A percentile compares a stretch with the other conserved stretches of the same genome.
phyloP scores from a whole-genome alignment of 2,329 filamentous ascomycete genomes.

The Aspergillus pseudoglaucus region DNA sequence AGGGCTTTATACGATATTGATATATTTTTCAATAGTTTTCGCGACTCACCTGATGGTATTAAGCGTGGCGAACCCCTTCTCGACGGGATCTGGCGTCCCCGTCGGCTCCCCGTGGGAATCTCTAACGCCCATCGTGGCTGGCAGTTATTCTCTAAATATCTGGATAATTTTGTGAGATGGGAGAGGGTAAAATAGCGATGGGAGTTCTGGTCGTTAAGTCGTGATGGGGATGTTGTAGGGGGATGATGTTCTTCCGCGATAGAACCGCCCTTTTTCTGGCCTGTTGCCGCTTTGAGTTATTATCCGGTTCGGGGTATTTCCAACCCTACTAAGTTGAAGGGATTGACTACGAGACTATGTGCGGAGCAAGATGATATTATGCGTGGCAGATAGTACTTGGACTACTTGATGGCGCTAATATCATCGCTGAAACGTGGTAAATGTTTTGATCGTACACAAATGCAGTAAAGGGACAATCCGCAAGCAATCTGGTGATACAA shows the following conservation, averaged over 20 bases:
- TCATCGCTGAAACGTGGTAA: neutral
- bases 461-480: neutral
- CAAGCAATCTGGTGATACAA: neutral
- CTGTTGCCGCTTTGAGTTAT: constrained; percentile 3
- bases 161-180: neutral
- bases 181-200: constrained; percentile 7
- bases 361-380: neutral
- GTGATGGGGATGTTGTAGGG: constrained; percentile 3
- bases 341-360: neutral
- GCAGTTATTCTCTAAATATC: neutral
- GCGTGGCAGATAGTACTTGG: neutral
- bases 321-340: neutral
- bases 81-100: constrained; percentile 53
- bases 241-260: constrained; percentile 11
- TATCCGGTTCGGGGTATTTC: constrained; percentile 12
- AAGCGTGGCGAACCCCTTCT: constrained; percentile 77
- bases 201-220: constrained; percentile 2
- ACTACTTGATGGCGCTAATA: neutral
- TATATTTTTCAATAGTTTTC: constrained; percentile 2
- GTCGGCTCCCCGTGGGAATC: constrained; percentile 49
- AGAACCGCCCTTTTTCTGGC: constrained; percentile 12
- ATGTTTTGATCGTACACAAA: neutral
- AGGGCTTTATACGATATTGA: neutral
- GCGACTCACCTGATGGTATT: constrained; percentile 67
- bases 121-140: constrained; percentile 47